Percentiles rank a stretch among this genome's conserved stretches.
These are phyloP conservation scores for Clarireedia homoeocarpa DNA, from an alignment of 2,329 filamentous ascomycete species.

Conservation along the genomic window DNA sequence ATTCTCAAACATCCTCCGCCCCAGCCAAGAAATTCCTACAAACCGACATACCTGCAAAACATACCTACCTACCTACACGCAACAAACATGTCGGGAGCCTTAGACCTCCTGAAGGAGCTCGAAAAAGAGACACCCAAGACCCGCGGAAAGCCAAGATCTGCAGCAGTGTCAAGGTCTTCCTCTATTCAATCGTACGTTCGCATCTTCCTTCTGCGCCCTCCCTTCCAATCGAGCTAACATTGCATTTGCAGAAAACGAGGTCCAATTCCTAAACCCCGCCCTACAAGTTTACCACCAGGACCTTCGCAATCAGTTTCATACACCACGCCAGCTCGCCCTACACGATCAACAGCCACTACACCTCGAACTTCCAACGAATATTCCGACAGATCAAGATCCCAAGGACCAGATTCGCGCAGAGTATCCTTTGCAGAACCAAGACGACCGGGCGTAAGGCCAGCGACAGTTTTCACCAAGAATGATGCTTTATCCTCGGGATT, in stretches of 20 bases:
- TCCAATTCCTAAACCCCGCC: neutral
- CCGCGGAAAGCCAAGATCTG: neutral
- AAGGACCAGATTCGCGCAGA: slow-evolving; percentile 7
- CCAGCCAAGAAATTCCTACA: too few relatives aligned
- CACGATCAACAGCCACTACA: slow-evolving; percentile 5
- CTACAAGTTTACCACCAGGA: neutral
- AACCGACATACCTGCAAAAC: too few relatives aligned
- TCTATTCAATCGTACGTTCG: slow-evolving; percentile 6
- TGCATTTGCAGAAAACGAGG: neutral
- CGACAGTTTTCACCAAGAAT: slow-evolving; percentile 16
- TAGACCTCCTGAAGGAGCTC: slow-evolving; percentile 3
- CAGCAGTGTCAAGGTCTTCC: slow-evolving; percentile 5
- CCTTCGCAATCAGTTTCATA: neutral
- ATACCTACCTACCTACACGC: neutral
- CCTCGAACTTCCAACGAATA: slow-evolving; percentile 4
- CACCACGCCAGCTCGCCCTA: neutral
- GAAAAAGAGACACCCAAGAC: slow-evolving; percentile 5
- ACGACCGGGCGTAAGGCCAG: neutral
- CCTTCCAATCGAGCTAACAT: neutral
- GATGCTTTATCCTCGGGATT: slow-evolving; percentile 23
- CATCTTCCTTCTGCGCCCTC: neutral
- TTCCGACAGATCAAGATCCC: slow-evolving; percentile 5
- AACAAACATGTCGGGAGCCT: neutral
- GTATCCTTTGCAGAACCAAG: slow-evolving; percentile 6
- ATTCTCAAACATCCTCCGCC: too few relatives aligned